These are phyloP conservation scores for Pestalotiopsis sp. DNA, from an alignment of 2,329 filamentous ascomycete species.

Conservation along the genomic window DNA sequence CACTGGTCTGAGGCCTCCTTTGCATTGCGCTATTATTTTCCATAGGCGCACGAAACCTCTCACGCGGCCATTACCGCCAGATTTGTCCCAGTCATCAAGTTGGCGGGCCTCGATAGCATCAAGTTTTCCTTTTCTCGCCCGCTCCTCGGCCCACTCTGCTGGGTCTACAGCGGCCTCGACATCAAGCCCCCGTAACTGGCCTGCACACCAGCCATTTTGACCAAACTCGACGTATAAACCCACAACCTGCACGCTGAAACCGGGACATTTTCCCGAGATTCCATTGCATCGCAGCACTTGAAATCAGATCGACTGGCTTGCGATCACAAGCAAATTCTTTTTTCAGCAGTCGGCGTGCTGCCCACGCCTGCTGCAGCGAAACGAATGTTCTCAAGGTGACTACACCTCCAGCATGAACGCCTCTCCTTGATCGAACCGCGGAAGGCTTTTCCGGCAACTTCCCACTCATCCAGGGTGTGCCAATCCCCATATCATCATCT, in stretches of 20 bases:
- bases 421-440: conserved; percentile 31
- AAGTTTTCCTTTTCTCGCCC: conserved; percentile 78
- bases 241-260: not conserved
- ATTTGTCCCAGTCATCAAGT: conserved; percentile 70
- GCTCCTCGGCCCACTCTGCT: conserved; percentile 88
- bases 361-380: conserved; percentile 33
- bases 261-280: not conserved
- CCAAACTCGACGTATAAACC: conserved; percentile 11
- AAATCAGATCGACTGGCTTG: conserved; percentile 11
- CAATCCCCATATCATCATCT: not conserved
- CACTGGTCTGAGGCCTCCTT: conserved; percentile 9
- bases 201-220: conserved; percentile 33
- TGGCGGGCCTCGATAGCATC: conserved; percentile 80
- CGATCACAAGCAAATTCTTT: not conserved
- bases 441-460: conserved; percentile 28
- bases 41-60: conserved; percentile 20
- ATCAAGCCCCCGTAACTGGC: conserved; percentile 95
- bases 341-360: conserved; percentile 38
- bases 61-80: conserved; percentile 29
- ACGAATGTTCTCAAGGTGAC: conserved; percentile 28
- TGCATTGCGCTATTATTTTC: conserved; percentile 25
- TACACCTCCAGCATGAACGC: conserved; percentile 31
- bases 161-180: conserved; percentile 96
- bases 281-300: conserved; percentile 13
- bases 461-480: not conserved